Evolutionary conservation across 306 rosid species (phyloP), one percentile per base, ranked within the genome.

Genomic region (Vachellia collinsii): DNA sequence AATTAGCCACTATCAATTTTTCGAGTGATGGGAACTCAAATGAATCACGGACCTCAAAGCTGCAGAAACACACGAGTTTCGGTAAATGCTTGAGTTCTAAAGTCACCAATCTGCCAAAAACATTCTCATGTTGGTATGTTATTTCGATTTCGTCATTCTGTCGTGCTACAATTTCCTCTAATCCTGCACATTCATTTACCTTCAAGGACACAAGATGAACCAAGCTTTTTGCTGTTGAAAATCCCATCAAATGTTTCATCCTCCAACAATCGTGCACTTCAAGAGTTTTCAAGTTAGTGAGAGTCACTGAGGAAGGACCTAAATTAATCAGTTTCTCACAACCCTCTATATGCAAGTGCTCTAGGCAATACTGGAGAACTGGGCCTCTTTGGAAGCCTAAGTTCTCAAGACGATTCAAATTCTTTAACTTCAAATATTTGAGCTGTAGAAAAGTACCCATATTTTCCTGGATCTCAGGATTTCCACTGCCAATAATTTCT

Each of bases 141-240:
- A 20, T 25, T 16, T 11, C 7, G 43, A 47, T 68, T 29, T 46
- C 3, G 6, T 11, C 36, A n/a, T 0, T 5, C 12, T 50, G 4
- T 10, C 34, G 1, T 14, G 76, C 42, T 37, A 81, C 71, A 75
- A 81, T 81, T 29, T 46, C 38, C 44, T 36, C 3, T 25, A 82
- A 11, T n/a, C 13, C 39, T 25, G 1, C 16, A 19, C 36, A 59
- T 22, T 0, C 0, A 29, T 0, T 9, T 3, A 82, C 73, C 41
- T 70, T 77, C 68, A 82, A 59, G 38, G n/a, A 11, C 36, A 4
- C 58, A 4, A 83, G 86, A 3, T 65, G 82, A 64, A 6, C 54
- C 79, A 83, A 42, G 53, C 76, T 43, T 77, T 54, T 73, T 4
- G 86, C 82, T 9, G 76, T 78, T 5, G 72, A 72, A 19, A 68